Base-by-base conservation (phyloP, 1,284 basidiomycete species). In the Tetrapyrgos nigripes region DNA sequence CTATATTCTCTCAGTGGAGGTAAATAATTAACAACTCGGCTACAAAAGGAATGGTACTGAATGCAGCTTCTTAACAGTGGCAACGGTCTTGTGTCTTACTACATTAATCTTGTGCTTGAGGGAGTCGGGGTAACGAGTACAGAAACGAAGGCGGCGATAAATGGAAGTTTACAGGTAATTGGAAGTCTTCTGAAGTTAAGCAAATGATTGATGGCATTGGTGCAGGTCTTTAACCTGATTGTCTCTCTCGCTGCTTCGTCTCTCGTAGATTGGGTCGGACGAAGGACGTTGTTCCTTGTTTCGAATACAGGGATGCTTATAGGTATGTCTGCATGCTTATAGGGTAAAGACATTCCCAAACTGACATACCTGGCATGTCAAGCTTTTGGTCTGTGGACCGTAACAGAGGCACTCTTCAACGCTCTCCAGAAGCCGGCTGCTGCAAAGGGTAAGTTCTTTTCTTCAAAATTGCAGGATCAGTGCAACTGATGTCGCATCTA, bases 1-100 rank as follows among this genome's bases (percentile, higher is more conserved):
- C 83, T 21, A 60, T 86, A 19, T 88, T 86, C 69, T 88, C 85
- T 1, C 86, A 87, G 61, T 90, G 87, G 87, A 87, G 84, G 85
- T 85, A 58, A 31, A 79, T 46, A 6, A 3, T 13, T 28, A 23
- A 6, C n/a, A 17, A 6, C 10, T 17, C 6, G 46, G 14, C 28
- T 21, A 29, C 27, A 5, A 17, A 31, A n/a, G 4, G 21, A 28
- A 17, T 9, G 4, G 8, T 17, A 13, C 23, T 31, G 9, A 4
- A 29, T 31, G 11, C 26, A 17, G 43, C 13, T 8, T n/a, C 6
- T 45, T 19, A 11, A 23, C 53, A 86, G 83, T 60, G 84, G 84
- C 1, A 87, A 89, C 65, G 87, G 87, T 46, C 73, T 91, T 43
- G 84, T 89, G 13, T 87, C 84, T 0, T 87, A 86, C 65, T 89